Conservation (phyloP, 2,329 filamentous ascomycete species). For the Bipolaris sorokiniana region DNA sequence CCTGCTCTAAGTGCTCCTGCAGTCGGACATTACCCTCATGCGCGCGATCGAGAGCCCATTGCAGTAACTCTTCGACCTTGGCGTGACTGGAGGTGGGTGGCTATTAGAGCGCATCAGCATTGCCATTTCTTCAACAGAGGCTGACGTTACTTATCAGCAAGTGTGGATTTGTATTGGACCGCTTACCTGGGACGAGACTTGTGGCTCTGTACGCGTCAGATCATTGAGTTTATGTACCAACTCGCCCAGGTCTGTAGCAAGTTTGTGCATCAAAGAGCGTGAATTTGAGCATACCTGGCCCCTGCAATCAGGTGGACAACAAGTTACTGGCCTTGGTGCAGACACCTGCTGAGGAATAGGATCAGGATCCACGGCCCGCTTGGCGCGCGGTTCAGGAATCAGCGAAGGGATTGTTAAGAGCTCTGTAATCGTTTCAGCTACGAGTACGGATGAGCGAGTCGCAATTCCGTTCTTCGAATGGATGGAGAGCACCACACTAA, state of each 20-base stretch:
- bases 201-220: conserved; percentile 28
- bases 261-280: conserved; percentile 33
- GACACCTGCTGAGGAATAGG: conserved; percentile 28
- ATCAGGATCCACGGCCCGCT: conserved; percentile 22
- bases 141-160: conserved; percentile 4
- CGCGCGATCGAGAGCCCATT: conserved; percentile 34
- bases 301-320: conserved; percentile 33
- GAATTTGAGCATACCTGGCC: conserved; percentile 33
- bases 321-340: conserved; percentile 26
- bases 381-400: conserved; percentile 27
- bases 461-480: conserved; percentile 7
- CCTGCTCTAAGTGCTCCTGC: conserved; percentile 22
- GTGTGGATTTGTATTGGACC: background rate
- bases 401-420: conserved; percentile 18
- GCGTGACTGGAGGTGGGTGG: conserved; percentile 16
- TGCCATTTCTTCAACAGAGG: conserved; percentile 1
- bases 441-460: conserved; percentile 17
- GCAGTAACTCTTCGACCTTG: conserved; percentile 25
- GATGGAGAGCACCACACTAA: conserved; percentile 18
- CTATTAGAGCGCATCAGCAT: conserved; percentile 23
- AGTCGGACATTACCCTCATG: conserved; percentile 32
- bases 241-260: conserved; percentile 29
- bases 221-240: conserved; percentile 28
- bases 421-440: conserved; percentile 34
- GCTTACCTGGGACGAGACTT: conserved; percentile 31